A percentile compares a stretch with the other conserved stretches of the same genome.
phyloP scores from a whole-genome alignment of 1,139 yeast species.

The Hyphopichia buzzinii region DNA sequence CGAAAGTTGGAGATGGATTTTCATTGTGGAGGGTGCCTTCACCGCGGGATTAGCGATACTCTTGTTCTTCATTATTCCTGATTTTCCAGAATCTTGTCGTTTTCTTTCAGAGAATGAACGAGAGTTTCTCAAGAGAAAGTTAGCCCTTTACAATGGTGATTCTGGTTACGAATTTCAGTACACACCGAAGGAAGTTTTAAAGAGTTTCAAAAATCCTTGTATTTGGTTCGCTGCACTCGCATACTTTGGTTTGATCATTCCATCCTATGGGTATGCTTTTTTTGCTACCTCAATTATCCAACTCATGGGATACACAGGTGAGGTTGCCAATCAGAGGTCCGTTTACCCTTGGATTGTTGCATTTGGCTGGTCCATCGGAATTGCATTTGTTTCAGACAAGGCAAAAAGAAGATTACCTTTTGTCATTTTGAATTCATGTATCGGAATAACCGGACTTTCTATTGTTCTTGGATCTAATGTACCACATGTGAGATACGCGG shows the following conservation, averaged over 20 bases:
- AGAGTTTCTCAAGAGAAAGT: conserved; percentile 49
- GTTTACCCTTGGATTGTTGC: conserved; percentile 73
- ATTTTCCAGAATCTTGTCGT: conserved; percentile 50
- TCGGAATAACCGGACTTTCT: conserved; percentile 56
- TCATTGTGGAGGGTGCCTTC: conserved; percentile 54
- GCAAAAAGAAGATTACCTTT: conserved; percentile 48
- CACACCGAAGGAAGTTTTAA: conserved; percentile 37
- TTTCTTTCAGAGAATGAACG: conserved; percentile 50
- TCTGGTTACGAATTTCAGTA: conserved; percentile 53
- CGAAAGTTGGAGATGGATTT: conserved; percentile 12
- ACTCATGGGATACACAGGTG: conserved; percentile 58
- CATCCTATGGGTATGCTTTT: conserved; percentile 71
- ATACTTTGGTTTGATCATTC: conserved; percentile 63
- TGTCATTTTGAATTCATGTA: conserved; percentile 35
- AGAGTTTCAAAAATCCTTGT: conserved; percentile 46
- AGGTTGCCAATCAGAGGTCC: conserved; percentile 63
- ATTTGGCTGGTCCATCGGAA: conserved; percentile 51
- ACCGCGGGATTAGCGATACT: conserved; percentile 59
- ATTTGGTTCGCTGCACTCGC: conserved; percentile 58
- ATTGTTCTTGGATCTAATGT: conserved; percentile 42
- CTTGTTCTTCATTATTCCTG: conserved; percentile 56
- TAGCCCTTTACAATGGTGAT: conserved; percentile 51
- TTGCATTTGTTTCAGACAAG: conserved; percentile 50
- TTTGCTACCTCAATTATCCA: conserved; percentile 64
- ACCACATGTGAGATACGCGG: conserved; percentile 57